These are phyloP conservation scores for Anthracocystis panici-leucophaei DNA, from an alignment of 1,284 basidiomycete genomes.

Conservation along the genomic window DNA sequence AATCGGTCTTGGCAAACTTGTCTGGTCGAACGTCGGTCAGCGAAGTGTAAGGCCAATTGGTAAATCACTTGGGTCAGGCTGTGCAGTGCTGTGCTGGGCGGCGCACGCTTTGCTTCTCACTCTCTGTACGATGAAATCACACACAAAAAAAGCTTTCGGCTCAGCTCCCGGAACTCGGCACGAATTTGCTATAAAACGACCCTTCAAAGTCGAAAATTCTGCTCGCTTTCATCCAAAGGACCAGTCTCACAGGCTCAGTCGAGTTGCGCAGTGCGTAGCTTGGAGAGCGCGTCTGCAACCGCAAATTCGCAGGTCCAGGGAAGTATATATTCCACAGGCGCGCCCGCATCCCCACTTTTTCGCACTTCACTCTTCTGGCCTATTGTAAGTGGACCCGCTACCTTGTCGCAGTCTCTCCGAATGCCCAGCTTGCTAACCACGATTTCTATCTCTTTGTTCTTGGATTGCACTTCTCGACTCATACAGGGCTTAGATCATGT, in stretches of 20 bases:
- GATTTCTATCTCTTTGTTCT: constrained; percentile 1
- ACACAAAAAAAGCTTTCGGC: neutral
- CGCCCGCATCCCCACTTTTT: constrained; percentile 21
- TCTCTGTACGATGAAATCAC: constrained; percentile 43
- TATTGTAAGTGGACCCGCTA: constrained; percentile 46
- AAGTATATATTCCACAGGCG: constrained; percentile 39
- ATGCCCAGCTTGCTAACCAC: constrained; percentile 20
- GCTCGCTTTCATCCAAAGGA: neutral
- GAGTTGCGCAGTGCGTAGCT: neutral
- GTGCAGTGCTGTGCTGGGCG: constrained; percentile 14
- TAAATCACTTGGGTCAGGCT: constrained; percentile 4
- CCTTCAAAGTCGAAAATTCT: constrained; percentile 39
- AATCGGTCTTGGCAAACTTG: constrained; percentile 16
- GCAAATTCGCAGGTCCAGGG: neutral
- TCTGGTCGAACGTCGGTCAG: neutral
- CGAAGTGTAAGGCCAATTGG: neutral
- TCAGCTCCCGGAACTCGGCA: constrained; percentile 26
- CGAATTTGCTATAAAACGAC: constrained; percentile 1
- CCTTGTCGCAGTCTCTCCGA: neutral
- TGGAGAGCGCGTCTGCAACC: constrained; percentile 13
- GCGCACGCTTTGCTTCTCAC: neutral
- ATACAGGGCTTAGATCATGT: constrained; percentile 63
- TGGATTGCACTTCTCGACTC: constrained; percentile 8
- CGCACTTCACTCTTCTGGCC: constrained; percentile 51
- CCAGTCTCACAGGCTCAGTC: too few species aligned